phyloP scores from a whole-genome alignment of 106 monocot species.

The Posidonia australis region DNA sequence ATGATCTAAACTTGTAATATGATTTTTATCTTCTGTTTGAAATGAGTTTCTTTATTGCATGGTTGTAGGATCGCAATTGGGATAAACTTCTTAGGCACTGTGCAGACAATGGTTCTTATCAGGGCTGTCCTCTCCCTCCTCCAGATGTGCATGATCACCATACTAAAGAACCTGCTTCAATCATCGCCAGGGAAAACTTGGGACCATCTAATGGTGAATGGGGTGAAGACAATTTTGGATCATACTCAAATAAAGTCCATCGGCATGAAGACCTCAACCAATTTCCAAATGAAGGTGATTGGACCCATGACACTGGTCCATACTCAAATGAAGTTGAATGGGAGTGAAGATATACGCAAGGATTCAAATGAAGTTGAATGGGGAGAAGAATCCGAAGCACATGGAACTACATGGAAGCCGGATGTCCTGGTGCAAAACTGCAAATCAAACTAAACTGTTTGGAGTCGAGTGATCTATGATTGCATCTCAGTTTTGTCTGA shows the following conservation, averaged over 20 bases:
- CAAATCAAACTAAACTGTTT: too few species aligned
- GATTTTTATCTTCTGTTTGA: too few species aligned
- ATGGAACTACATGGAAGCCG: too few species aligned
- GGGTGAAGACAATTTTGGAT: not conserved
- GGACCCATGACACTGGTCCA: not conserved
- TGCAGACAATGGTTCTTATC: constrained; percentile 19
- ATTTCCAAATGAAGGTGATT: too few species aligned
- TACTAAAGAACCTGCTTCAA: not conserved
- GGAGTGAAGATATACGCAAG: not conserved
- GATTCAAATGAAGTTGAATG: too few species aligned
- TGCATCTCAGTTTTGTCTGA: too few species aligned
- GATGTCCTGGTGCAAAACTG: too few species aligned
- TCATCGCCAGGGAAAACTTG: not conserved
- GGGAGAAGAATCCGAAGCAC: too few species aligned
- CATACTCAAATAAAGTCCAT: too few species aligned
- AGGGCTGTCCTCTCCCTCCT: constrained; percentile 18
- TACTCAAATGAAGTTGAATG: not conserved
- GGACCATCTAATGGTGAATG: not conserved
- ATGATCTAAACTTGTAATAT: too few species aligned
- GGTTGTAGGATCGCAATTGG: constrained; percentile 14
- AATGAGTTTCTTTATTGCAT: not conserved
- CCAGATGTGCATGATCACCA: constrained; percentile 8
- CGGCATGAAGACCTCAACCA: too few species aligned
- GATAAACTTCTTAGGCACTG: constrained; percentile 13
- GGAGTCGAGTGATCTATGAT: too few species aligned